Evolutionary conservation across 768 basidiomycete species (phyloP).

Genomic region (Astraeus odoratus): DNA sequence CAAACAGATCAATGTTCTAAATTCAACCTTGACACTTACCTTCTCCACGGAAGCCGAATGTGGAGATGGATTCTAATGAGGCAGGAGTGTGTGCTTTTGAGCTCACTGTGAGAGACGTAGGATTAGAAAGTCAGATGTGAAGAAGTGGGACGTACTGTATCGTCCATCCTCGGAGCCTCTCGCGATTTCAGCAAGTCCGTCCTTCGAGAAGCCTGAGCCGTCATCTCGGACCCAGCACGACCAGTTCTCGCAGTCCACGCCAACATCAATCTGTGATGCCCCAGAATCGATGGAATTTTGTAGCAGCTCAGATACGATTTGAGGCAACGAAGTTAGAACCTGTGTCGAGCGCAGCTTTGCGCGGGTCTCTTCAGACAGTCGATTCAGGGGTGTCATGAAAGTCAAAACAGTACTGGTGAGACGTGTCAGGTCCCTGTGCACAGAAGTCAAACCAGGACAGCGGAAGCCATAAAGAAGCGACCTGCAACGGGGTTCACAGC

Average conservation of each 20-base stretch:
- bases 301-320: slow-evolving; percentile 76
- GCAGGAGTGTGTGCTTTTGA: slow-evolving; percentile 60
- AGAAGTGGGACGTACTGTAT: slow-evolving; percentile 53
- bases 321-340: slow-evolving; percentile 74
- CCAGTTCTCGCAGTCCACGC: slow-evolving; percentile 73
- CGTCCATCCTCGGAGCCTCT: slow-evolving; percentile 46
- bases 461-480: no score
- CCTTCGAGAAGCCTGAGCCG: slow-evolving; percentile 66
- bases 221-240: slow-evolving; percentile 82
- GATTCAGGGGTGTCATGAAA: slow-evolving; percentile 17
- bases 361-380: slow-evolving; percentile 56
- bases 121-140: background rate
- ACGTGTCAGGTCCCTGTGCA: no score
- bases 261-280: slow-evolving; percentile 61
- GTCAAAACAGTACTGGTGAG: slow-evolving; percentile 12
- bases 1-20: background rate
- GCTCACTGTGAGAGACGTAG: slow-evolving; percentile 58
- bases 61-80: slow-evolving; percentile 45
- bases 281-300: slow-evolving; percentile 88
- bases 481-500: background rate
- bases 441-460: background rate
- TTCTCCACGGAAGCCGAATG: slow-evolving; percentile 94
- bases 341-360: slow-evolving; percentile 74
- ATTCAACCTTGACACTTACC: slow-evolving; percentile 37
- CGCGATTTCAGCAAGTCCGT: slow-evolving; percentile 50